Conservation (phyloP, 345 rosid species). For the Abelmoschus esculentus region DNA sequence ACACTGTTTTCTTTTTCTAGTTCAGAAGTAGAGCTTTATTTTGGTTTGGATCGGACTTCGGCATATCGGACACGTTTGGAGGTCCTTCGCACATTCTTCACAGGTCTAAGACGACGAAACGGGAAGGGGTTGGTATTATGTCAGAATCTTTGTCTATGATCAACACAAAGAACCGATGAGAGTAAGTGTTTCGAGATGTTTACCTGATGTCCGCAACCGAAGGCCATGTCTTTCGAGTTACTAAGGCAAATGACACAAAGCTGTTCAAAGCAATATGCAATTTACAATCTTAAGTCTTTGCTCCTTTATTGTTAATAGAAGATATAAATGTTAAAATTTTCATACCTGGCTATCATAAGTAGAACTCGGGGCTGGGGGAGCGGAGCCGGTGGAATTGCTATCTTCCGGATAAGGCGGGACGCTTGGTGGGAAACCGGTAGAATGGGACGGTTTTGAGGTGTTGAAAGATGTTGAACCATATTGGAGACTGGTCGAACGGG, state of each 20-base stretch:
- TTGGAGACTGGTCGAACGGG: conserved; percentile 35
- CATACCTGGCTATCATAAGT: conserved; percentile 54
- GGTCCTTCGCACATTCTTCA: not conserved
- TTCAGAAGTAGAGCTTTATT: not conserved
- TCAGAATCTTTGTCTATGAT: not conserved
- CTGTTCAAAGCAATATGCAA: not conserved
- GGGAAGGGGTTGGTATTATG: not conserved
- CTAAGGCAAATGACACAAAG: not conserved
- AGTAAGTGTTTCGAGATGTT: not conserved
- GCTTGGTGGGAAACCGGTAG: conserved; percentile 25
- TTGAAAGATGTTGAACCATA: not conserved
- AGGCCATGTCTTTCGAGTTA: not conserved
- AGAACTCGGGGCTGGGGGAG: conserved; percentile 43
- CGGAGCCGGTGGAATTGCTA: conserved; percentile 30
- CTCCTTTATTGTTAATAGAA: not conserved
- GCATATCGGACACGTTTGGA: not conserved
- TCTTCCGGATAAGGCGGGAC: conserved; percentile 39
- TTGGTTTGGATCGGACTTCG: conserved; percentile 3
- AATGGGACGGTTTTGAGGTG: not conserved
- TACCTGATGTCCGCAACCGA: conserved; percentile 4
- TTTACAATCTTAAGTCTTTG: not conserved
- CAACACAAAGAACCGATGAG: not conserved
- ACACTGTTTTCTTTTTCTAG: not conserved
- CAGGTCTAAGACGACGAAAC: not conserved
- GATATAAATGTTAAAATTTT: not conserved